A percentile compares a stretch with the other conserved stretches of the same genome.
Conservation (phyloP, 148 eudicot genomes). For the Beta vulgaris region DNA sequence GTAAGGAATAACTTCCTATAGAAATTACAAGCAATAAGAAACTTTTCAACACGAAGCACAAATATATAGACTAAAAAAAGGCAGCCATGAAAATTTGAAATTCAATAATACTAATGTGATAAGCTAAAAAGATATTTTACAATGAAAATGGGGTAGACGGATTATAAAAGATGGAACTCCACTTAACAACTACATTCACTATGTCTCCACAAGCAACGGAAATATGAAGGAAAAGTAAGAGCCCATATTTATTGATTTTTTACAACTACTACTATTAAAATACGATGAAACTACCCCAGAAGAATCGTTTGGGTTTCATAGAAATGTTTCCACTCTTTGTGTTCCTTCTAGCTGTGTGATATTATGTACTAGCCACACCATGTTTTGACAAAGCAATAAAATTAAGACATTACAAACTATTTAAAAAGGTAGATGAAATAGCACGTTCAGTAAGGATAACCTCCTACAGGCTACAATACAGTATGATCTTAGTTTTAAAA, state of each 20-base stretch:
- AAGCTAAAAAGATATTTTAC: no score
- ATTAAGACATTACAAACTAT: not conserved
- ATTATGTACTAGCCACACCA: not conserved
- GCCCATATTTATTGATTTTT: not conserved
- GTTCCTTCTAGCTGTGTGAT: not conserved
- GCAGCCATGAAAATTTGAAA: no score
- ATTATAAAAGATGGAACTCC: no score
- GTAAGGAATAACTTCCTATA: no score
- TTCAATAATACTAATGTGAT: no score
- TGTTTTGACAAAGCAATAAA: not conserved
- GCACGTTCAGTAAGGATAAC: not conserved
- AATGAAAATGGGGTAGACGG: no score
- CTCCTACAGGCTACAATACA: not conserved
- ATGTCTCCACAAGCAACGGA: no score
- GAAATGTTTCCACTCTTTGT: not conserved
- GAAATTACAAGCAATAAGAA: no score
- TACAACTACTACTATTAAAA: not conserved
- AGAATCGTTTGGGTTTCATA: not conserved
- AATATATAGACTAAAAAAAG: no score
- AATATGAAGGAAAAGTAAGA: no score
- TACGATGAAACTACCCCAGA: not conserved
- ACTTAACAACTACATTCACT: no score
- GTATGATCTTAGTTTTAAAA: not conserved
- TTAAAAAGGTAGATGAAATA: not conserved
- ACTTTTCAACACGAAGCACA: no score